Evolutionary conservation across 768 basidiomycete genomes (phyloP).

Genomic region (Leccinum disarticulatum): DNA sequence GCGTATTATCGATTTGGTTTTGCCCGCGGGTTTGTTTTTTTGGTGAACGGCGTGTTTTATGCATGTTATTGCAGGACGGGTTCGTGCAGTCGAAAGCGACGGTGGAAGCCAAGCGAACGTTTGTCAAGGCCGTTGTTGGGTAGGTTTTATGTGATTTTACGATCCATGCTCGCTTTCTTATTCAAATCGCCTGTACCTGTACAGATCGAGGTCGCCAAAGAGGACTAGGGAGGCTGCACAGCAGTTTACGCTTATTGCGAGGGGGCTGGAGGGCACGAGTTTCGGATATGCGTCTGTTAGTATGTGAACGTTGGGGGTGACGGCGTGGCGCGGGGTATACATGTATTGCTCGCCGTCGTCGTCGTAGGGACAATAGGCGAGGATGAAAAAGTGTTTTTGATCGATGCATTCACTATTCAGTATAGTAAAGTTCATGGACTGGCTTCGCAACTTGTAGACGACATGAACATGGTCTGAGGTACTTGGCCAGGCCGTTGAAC

Average conservation of each 20-base stretch:
- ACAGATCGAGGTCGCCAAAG: slow-evolving; percentile 69
- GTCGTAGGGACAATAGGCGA: no score
- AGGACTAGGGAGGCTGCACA: slow-evolving; percentile 80
- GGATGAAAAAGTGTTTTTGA: not conserved
- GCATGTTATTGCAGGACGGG: slow-evolving; percentile 48
- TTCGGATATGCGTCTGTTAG: slow-evolving; percentile 79
- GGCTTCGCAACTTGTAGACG: no score
- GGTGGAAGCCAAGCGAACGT: slow-evolving; percentile 71
- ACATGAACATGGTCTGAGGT: no score
- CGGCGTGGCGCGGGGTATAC: no score
- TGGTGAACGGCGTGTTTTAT: not conserved
- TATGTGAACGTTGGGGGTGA: slow-evolving; percentile 30
- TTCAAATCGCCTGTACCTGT: not conserved
- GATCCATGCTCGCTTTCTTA: not conserved
- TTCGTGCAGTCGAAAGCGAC: slow-evolving; percentile 76
- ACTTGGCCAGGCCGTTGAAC: not conserved
- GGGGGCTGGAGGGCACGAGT: slow-evolving; percentile 81
- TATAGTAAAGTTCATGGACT: not conserved
- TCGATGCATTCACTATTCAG: not conserved
- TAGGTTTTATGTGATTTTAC: slow-evolving; percentile 32
- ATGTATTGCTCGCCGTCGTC: no score
- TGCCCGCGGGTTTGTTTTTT: no score
- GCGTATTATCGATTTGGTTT: no score
- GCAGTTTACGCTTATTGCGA: slow-evolving; percentile 81
- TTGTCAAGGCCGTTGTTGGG: slow-evolving; percentile 72